Evolutionary conservation across 176 grass and related monocot species (phyloP), one percentile per base, ranked within the genome.

Genomic region (Carex scoparia): DNA sequence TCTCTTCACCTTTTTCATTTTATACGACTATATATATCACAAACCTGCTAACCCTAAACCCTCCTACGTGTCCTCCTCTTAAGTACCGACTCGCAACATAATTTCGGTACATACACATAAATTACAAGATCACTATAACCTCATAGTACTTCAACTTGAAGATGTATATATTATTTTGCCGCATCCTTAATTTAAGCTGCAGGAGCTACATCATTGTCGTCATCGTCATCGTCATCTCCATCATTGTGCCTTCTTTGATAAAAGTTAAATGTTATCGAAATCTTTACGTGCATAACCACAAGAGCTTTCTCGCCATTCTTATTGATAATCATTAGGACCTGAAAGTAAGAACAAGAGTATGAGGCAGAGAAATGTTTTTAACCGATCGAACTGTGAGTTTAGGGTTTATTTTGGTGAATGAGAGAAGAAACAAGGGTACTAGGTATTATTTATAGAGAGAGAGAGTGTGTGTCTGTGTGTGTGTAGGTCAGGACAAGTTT

Each of bases 371-470:
- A 4, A 51, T 19, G 48, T 12, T 55, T 30, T 15, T 56, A 33
- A 27, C 10, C n/a, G 27, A 74, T 46, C 35, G 27, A 74, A 71
- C 35, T 46, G 33, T 83, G 33, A 64, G 80, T 68, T 68, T 83
- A 83, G 89, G 69, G 80, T 60, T 90, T 81, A n/a, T 81, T 73
- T 87, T 87, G 89, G 81, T 78, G 75, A 87, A 61, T 51, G 48
- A 10, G 68, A 77, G 72, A 71, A 61, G 79, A 81, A 3, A 44
- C 44, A 32, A 84, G 88, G 19, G 48, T 51, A 33, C 40, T 46
- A 15, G 19, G 51, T 19, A 65, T 83, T 83, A 64, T 83, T 68
- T 68, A 48, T 0, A 49, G 1, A 83, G 62, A 67, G 59, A 28
- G 18, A 74, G 46, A 72, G 61, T 3, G 68, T n/a, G 0, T 53